Evolutionary conservation across 805 yeast species (phyloP).

Genomic region (Metschnikowia henanensis): DNA sequence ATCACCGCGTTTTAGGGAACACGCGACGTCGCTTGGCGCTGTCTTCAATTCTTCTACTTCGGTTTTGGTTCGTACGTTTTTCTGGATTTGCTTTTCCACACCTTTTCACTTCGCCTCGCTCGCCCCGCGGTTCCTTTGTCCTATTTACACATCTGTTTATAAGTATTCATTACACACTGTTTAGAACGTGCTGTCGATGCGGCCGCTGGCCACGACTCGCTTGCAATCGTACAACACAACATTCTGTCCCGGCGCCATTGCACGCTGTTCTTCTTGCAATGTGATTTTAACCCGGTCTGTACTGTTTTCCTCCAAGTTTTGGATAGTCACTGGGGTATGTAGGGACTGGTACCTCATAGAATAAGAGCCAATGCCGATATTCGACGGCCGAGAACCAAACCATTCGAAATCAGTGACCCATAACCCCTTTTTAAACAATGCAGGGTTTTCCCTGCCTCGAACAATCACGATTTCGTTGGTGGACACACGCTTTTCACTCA

Average conservation of each 20-base stretch:
- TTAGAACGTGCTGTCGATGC: conserved; percentile 5
- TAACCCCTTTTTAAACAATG: conserved; percentile 49
- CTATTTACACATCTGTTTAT: too few species aligned
- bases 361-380: conserved; percentile 21
- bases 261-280: conserved; percentile 53
- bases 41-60: background rate
- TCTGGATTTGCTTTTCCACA: background rate
- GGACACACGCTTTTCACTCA: conserved; percentile 63
- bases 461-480: conserved; percentile 81
- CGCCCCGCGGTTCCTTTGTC: background rate
- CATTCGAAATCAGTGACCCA: conserved; percentile 41
- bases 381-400: conserved; percentile 3
- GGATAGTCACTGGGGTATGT: conserved; percentile 52
- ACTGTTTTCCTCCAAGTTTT: conserved; percentile 17
- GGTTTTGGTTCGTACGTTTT: background rate
- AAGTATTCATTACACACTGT: too few species aligned
- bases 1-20: conserved; percentile 38
- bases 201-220: conserved; percentile 52
- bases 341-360: conserved; percentile 72
- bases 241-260: conserved; percentile 89
- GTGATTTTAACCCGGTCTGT: conserved; percentile 13
- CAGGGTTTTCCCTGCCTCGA: conserved; percentile 59
- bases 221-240: conserved; percentile 70
- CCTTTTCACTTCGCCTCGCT: background rate
- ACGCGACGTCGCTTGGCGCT: background rate